Base-by-base conservation (phyloP, 768 basidiomycete genomes). In the Hygrophorus pudorinus region DNA sequence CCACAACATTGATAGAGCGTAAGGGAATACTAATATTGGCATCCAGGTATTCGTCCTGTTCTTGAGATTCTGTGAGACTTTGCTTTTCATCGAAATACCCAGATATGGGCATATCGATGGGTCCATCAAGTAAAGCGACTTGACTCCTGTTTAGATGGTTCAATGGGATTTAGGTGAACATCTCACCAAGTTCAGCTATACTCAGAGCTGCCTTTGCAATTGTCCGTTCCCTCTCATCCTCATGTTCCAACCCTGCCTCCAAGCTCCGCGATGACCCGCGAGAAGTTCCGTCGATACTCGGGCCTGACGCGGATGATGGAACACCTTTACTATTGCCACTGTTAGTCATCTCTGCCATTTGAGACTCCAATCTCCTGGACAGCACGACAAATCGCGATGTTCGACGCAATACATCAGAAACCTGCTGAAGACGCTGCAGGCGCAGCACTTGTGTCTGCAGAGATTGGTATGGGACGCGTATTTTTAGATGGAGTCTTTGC, bases 191-290 rank as follows among this genome's bases (percentile, higher is more conserved):
- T 60, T 99, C 94, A 0, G 93, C 89, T 7, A 98, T 80, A 31
- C 80, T 92, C 53, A 97, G 65, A n/a, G 93, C 94, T 2, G 94
- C 93, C 61, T 93, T 93, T 2, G 91, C 85, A 54, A 97, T 80
- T 12, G 77, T 77, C 7, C 94, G 72, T 56, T 96, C 93, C 59
- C 80, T 81, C 51, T 89, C 85, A 21, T 88, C 84, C 53, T 89
- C 85, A 16, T 87, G 81, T 53, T 84, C 83, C 28, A 67, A 58
- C 21, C 75, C 35, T 2, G n/a, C 14, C 24, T n/a, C 16, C n/a
- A 13, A n/a, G 9, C 27, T 20, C 13, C 28, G 35, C 5, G 33
- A 37, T 18, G 33, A 14, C 11, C 36, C 43, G 5, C 27, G 43
- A 10, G 27, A 7, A 16, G 34, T 12, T 13, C 12, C 33, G 13